These are phyloP conservation scores for Penicillium tannophilum DNA, from an alignment of 495 filamentous ascomycete species.

Conservation along the genomic window DNA sequence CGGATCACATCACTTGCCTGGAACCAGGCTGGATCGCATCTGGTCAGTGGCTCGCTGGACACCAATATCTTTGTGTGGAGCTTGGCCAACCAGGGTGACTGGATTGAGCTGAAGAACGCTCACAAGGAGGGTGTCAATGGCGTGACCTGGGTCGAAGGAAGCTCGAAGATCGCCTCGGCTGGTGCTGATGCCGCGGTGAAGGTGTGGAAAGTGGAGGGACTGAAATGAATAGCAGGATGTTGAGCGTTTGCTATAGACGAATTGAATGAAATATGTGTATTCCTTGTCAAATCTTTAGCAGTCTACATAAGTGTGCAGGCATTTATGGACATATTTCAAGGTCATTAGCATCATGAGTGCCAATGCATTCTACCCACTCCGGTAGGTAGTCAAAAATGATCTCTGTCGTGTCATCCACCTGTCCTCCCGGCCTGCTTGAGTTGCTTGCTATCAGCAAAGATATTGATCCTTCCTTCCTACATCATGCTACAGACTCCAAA, in stretches of 20 bases:
- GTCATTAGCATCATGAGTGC: no score
- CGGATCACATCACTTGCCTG: constrained; percentile 82
- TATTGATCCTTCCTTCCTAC: no score
- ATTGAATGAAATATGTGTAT: background rate
- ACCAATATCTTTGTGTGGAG: constrained; percentile 94
- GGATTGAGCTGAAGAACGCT: constrained; percentile 77
- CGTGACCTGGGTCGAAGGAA: constrained; percentile 75
- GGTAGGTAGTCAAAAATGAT: background rate
- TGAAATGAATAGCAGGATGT: constrained; percentile 42
- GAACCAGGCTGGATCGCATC: constrained; percentile 73
- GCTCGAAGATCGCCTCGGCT: constrained; percentile 70
- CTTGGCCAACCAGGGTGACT: constrained; percentile 75
- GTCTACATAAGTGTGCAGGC: no score
- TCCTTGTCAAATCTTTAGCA: background rate
- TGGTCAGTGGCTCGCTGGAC: constrained; percentile 83
- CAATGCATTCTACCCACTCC: no score
- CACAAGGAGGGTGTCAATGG: constrained; percentile 95
- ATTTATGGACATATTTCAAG: no score
- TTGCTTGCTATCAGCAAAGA: no score
- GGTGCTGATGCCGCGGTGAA: constrained; percentile 91
- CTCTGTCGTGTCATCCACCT: no score
- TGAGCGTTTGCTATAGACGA: background rate
- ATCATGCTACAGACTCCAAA: no score
- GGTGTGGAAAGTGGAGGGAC: constrained; percentile 76
- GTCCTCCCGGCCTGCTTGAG: no score